Evolutionary conservation across 129 eudicot genomes (phyloP), one percentile per base, ranked within the genome.

Genomic region (Apium graveolens): DNA sequence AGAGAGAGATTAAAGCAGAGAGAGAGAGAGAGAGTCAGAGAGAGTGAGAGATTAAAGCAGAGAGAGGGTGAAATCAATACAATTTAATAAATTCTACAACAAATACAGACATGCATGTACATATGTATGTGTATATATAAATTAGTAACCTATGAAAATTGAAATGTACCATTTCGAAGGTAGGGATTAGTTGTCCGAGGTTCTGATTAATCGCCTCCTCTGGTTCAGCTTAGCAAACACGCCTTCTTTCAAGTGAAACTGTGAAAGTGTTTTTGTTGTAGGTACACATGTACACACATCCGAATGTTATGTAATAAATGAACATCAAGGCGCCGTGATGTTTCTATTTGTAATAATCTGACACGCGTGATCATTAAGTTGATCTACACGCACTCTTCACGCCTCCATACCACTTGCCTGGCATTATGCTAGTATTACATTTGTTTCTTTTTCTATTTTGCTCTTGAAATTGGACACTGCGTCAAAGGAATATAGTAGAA

Each of bases 111-210:
- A 21, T 55, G 65, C 31, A 55, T 55, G 65, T 55, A 55, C 37
- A 39, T 20, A 21, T 20, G 42, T 42, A 42, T 42, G 45, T 35
- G 3, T 42, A 42, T 9, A 42, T 42, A n/a, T n/a, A 57, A 57
- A 5, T 9, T n/a, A 57, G 31, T 57, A 55, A 24, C 29, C 3
- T 46, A 17, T 57, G 45, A n/a, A 9, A n/a, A 57, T 57, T n/a
- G 14, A n/a, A 57, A 57, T 57, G 66, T 57, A 57, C 66, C 66
- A 57, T 57, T 9, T 57, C 66, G 66, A 57, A 57, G 66, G 66
- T 57, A 57, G 14, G 66, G 31, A 57, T 11, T 24, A 24, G 29
- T 57, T 24, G 66, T 57, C n/a, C 14, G 12, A 55, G 63, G 63
- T 55, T 55, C 29, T 12, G 24, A 55, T 55, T 55, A 55, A 55